Evolutionary conservation across 106 monocot species (phyloP).

Genomic region (Iris macrosiphon): DNA sequence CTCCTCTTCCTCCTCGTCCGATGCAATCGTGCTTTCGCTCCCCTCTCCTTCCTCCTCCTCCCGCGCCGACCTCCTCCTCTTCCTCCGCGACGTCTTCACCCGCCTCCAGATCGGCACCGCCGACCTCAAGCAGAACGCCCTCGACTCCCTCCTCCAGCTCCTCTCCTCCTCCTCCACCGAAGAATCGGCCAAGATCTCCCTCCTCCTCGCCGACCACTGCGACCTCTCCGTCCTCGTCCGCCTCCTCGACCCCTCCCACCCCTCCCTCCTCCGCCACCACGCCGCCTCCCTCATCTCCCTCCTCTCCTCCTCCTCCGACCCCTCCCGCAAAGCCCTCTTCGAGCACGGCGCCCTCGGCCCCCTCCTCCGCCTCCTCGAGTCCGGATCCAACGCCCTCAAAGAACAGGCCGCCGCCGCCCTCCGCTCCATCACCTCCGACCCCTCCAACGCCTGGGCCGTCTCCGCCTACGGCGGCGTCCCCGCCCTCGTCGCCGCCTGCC

Average conservation of each 20-base stretch:
- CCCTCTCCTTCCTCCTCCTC: conserved; percentile 39
- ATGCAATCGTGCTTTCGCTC: conserved; percentile 47
- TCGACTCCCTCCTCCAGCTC: conserved; percentile 62
- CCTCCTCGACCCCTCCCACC: conserved; percentile 40
- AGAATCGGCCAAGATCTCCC: conserved; percentile 27
- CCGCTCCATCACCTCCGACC: conserved; percentile 55
- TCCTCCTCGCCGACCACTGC: conserved; percentile 38
- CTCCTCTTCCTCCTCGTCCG: no score
- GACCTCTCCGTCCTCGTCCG: conserved; percentile 41
- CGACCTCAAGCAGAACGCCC: conserved; percentile 66
- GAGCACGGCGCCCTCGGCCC: conserved; percentile 83
- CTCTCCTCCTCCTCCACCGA: no score
- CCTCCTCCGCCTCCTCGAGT: conserved; percentile 67
- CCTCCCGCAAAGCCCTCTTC: conserved; percentile 51
- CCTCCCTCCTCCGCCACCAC: conserved; percentile 50
- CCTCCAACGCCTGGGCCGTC: conserved; percentile 62
- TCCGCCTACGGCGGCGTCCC: conserved; percentile 70
- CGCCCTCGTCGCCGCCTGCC: conserved; percentile 52
- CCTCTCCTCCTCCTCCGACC: conserved; percentile 47
- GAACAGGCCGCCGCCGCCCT: conserved; percentile 49
- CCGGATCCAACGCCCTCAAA: conserved; percentile 27
- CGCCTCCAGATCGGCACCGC: conserved; percentile 72
- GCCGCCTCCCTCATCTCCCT: conserved; percentile 38
- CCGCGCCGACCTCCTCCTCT: conserved; percentile 44
- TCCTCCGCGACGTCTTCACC: conserved; percentile 77